Evolutionary conservation across 139 green algal genomes (phyloP), one percentile per base, ranked within the genome.

Genomic region (Monoraphidium neglectum): DNA sequence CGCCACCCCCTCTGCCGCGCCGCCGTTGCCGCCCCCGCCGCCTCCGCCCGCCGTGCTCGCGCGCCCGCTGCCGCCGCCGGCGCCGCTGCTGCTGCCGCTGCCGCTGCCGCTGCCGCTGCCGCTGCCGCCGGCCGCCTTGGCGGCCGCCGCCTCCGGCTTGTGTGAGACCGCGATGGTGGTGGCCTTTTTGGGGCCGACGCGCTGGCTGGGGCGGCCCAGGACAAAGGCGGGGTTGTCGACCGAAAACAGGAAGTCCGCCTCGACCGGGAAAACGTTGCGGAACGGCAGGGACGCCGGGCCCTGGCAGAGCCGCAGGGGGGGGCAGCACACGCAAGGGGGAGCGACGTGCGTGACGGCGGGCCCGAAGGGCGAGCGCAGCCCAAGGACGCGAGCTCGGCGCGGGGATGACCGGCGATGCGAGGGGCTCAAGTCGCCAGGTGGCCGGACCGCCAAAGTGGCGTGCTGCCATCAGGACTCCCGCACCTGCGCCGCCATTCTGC

Each of bases 201-300:
- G 86, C 71, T 95, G 90, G 12, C 16, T 78, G 1, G 77, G 13
- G 73, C 88, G 89, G n/a, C 69, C 77, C 40, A 92, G 72, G 1
- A 53, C 65, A 76, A 97, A 97, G 12, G 83, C 82, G 6, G 90
- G 86, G 77, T 97, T 97, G 77, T 97, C 91, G 23, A 92, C 81
- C 35, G 72, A 76, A 62, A 89, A 90, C 18, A 77, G 47, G 77
- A 94, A 95, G 67, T 93, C 87, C 0, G 82, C 82, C 21, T 93
- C 88, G 21, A 63, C 49, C 13, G 67, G 10, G 49, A 97, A 95
- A 10, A 95, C 84, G 72, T 97, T 97, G n/a, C 87, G 88, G 83
- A 93, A 93, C 6, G 86, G 82, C 61, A 94, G 72, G 10, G 59
- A 64, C 0, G 75, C 87, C 33, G 70, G 72, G 51, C 86, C 84